Percentiles rank a stretch among this genome's conserved stretches.
phyloP scores from a whole-genome alignment of 2,329 filamentous ascomycete species.

The Talaromyces sp. region DNA sequence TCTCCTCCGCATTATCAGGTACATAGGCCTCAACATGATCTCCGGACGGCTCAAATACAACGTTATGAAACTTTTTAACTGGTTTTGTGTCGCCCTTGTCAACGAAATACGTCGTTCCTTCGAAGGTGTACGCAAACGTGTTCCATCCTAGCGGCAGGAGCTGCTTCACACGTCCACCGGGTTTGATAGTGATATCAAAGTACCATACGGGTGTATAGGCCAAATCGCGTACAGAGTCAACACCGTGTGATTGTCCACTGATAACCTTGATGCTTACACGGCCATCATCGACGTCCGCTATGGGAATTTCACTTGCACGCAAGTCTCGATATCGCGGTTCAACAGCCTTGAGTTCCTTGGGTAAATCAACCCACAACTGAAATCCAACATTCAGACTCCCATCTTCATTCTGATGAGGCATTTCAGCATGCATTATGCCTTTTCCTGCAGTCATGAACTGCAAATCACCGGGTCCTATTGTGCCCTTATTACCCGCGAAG shows the following conservation, averaged over 20 bases:
- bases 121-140: slow-evolving; percentile 81
- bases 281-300: slow-evolving; percentile 66
- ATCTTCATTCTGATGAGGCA: slow-evolving; percentile 77
- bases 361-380: slow-evolving; percentile 94
- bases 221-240: slow-evolving; percentile 83
- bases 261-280: slow-evolving; percentile 85
- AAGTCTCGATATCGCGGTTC: slow-evolving; percentile 92
- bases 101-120: slow-evolving; percentile 65
- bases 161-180: slow-evolving; percentile 75
- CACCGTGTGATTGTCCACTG: slow-evolving; percentile 75
- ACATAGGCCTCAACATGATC: slow-evolving; percentile 72
- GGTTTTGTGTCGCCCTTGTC: slow-evolving; percentile 32
- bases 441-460: slow-evolving; percentile 97
- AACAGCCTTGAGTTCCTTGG: slow-evolving; percentile 74
- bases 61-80: slow-evolving; percentile 69
- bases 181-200: slow-evolving; percentile 74
- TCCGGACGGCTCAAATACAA: slow-evolving; percentile 78
- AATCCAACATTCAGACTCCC: slow-evolving; percentile 77
- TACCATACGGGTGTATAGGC: slow-evolving; percentile 98
- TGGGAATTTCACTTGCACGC: slow-evolving; percentile 72
- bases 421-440: slow-evolving; percentile 93
- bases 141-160: slow-evolving; percentile 78
- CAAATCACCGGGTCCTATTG: slow-evolving; percentile 79
- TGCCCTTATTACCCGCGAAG: slow-evolving; percentile 81
- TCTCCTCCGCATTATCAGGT: slow-evolving; percentile 59